Conservation (phyloP, 257 asterid genomes). For the Jacaranda mimosifolia region DNA sequence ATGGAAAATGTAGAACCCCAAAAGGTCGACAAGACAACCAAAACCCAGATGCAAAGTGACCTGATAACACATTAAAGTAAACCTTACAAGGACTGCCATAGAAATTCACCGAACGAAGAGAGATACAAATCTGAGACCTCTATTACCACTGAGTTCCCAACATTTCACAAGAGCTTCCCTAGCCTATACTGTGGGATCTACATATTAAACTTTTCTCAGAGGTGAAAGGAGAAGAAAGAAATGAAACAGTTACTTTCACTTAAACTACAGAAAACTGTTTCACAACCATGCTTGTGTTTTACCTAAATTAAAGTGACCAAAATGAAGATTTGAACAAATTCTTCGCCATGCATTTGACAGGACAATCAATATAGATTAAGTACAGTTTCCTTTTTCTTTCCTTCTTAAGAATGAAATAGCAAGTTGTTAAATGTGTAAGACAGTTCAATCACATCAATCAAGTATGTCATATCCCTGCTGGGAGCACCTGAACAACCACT, state of each 20-base stretch:
- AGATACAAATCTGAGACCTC: not conserved
- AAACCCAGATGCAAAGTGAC: not conserved
- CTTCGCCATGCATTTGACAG: constrained; percentile 3
- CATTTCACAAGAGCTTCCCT: constrained; percentile 11
- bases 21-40: not conserved
- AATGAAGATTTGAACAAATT: not conserved
- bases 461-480: not conserved
- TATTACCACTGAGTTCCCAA: not conserved
- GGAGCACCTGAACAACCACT: not conserved
- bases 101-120: not conserved
- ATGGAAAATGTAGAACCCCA: not conserved
- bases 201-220: not conserved
- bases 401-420: not conserved
- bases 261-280: constrained; percentile 6
- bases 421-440: not conserved
- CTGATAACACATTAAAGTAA: not conserved
- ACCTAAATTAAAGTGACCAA: not conserved
- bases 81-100: not conserved
- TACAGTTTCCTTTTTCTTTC: not conserved
- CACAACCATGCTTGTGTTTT: not conserved
- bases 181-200: not conserved
- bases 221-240: constrained; percentile 2
- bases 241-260: not conserved
- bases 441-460: not conserved
- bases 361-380: not conserved